Evolutionary conservation across 2,329 filamentous ascomycete genomes (phyloP), one percentile per base, ranked within the genome.

Genomic region (Neonectria coccinea): DNA sequence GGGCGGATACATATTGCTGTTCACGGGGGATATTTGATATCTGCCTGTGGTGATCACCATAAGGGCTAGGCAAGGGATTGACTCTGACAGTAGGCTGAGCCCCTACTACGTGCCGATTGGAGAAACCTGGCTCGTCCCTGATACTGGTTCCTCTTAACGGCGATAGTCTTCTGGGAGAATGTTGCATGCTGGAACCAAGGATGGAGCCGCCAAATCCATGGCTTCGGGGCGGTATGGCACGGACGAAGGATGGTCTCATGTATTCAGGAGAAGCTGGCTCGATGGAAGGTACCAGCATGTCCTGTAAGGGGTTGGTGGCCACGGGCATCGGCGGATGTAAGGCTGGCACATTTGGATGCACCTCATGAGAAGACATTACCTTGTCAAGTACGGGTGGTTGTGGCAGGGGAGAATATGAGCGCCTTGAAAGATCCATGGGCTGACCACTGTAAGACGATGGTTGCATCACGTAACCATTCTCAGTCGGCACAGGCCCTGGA

Each of bases 231-330:
- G 77, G 77, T 31, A 78, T 61, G 31, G 73, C 56, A 61, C 77
- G 78, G 45, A 80, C 70, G 70, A 79, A 80, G 1, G 76, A 76
- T 4, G 79, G 77, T 59, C 70, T 73, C 72, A 76, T 76, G 20
- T 70, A 56, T 25, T 75, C 69, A 5, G 81, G 81, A 36, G 82
- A 83, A 7, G 56, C 69, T 20, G 80, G 79, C 66, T 85, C 84
- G 67, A 85, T 81, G 7, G 83, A 86, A 9, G 72, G 81, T 14
- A 85, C 77, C 64, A 84, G 73, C 69, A 81, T 77, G 42, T 86
- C 83, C 67, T 81, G 79, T 12, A 78, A 39, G 63, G 68, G 56
- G 56, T 62, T 66, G 57, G 58, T 47, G 41, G 45, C 59, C 62
- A 64, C 53, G 14, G 68, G 48, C n/a, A 58, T 57, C 18, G 66